Conservation (phyloP, 2,329 filamentous ascomycete genomes). For the Fusarium annulatum region DNA sequence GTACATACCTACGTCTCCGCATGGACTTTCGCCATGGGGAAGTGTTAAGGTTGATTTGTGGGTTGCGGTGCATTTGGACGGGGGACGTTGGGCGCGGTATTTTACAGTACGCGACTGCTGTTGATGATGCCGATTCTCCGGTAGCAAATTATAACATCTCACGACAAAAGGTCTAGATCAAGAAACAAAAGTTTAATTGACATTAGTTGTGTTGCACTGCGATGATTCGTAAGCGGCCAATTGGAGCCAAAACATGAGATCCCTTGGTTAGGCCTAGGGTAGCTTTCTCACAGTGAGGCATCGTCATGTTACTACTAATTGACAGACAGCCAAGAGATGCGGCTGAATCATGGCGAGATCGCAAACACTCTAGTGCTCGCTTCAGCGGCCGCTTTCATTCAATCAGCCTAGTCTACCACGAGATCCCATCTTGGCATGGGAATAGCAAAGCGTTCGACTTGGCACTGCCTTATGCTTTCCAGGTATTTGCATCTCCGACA, state of each 20-base stretch:
- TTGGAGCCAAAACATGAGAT: background rate
- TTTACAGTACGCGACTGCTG: background rate
- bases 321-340: slow-evolving; percentile 25
- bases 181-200: background rate
- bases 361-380: background rate
- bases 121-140: background rate
- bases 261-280: background rate
- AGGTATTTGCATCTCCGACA: background rate
- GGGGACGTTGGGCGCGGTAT: background rate
- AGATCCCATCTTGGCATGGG: slow-evolving; percentile 11
- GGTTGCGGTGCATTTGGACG: background rate
- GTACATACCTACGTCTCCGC: background rate
- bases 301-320: background rate
- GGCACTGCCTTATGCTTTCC: background rate
- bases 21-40: background rate
- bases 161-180: background rate
- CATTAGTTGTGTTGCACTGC: background rate
- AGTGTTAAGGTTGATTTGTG: slow-evolving; percentile 29
- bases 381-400: background rate
- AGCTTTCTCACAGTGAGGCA: background rate
- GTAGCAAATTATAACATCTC: background rate
- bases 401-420: background rate
- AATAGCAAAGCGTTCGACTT: background rate
- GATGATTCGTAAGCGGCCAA: background rate
- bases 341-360: slow-evolving; percentile 23